A percentile compares a stretch with the other conserved stretches of the same genome.
These are phyloP conservation scores for Limnanthes douglasii DNA, from an alignment of 345 rosid species.

Conservation along the genomic window DNA sequence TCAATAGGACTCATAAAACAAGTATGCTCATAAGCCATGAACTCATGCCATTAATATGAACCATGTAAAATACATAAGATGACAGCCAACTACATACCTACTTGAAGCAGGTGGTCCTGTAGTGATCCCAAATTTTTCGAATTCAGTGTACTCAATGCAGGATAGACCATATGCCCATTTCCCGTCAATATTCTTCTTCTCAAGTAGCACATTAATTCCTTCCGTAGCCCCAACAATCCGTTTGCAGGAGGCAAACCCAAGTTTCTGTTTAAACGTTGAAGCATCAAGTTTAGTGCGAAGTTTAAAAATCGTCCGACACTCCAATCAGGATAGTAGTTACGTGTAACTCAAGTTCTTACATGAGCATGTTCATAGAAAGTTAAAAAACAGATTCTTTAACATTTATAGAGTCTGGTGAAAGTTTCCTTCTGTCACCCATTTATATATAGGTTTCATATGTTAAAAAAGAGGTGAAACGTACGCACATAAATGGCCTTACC, in stretches of 20 bases:
- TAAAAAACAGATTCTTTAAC: too few species aligned
- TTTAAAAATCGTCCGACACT: not conserved
- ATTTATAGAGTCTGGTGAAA: too few species aligned
- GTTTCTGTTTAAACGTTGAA: slow-evolving; percentile 34
- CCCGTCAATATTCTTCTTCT: slow-evolving; percentile 69
- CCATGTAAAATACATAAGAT: not conserved
- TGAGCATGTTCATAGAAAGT: too few species aligned
- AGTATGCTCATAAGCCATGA: not conserved
- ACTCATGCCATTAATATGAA: too few species aligned
- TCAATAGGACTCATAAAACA: not conserved
- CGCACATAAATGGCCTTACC: not conserved
- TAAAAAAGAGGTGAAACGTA: not conserved
- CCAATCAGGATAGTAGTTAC: not conserved
- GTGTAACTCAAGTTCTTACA: too few species aligned
- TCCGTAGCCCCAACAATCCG: slow-evolving; percentile 70
- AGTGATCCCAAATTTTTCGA: slow-evolving; percentile 61
- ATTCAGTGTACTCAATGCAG: slow-evolving; percentile 88
- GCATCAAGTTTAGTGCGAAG: slow-evolving; percentile 4
- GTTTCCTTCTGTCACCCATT: too few species aligned
- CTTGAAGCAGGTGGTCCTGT: slow-evolving; percentile 18
- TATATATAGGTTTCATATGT: too few species aligned
- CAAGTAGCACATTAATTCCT: slow-evolving; percentile 75
- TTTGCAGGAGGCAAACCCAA: slow-evolving; percentile 88
- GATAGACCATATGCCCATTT: slow-evolving; percentile 91
- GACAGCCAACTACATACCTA: slow-evolving; percentile 15